Evolutionary conservation across 148 eudicot genomes (phyloP).

Genomic region (Rhododendron simsii): DNA sequence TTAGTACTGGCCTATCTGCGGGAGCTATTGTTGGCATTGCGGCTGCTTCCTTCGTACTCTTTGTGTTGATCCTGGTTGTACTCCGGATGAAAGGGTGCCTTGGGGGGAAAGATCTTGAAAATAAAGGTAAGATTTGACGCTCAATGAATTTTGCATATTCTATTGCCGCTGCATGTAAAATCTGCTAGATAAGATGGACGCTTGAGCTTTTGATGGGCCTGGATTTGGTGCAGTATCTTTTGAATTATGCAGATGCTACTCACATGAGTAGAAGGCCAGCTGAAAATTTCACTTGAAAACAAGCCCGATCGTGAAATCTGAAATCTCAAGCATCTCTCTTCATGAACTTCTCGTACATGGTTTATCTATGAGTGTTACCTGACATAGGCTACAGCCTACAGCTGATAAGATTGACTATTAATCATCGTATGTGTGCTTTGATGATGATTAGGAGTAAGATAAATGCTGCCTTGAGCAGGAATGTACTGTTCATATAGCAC

Average conservation of each 20-base stretch:
- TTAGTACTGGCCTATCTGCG: conserved; percentile 33
- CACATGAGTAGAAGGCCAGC: not conserved
- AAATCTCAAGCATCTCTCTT: not conserved
- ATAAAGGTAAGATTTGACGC: conserved; percentile 23
- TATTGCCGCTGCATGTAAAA: not conserved
- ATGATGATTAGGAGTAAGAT: not conserved
- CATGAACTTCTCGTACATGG: not conserved
- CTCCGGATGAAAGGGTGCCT: conserved; percentile 43
- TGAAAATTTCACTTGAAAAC: not conserved
- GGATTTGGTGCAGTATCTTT: not conserved
- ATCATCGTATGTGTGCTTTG: not conserved
- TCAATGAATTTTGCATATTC: not conserved
- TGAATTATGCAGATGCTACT: not conserved
- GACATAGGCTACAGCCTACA: not conserved
- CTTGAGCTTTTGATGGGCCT: not conserved
- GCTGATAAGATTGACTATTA: not conserved
- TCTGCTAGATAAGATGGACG: not conserved
- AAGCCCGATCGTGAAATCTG: not conserved
- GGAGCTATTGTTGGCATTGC: conserved; percentile 54
- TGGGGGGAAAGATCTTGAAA: conserved; percentile 35
- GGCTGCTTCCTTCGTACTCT: conserved; percentile 30
- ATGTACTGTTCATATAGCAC: not conserved
- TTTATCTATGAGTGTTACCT: not conserved
- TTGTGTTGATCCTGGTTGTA: conserved; percentile 27
- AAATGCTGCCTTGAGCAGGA: not conserved